Conservation (phyloP, 345 rosid species). For the Populus nigra region DNA sequence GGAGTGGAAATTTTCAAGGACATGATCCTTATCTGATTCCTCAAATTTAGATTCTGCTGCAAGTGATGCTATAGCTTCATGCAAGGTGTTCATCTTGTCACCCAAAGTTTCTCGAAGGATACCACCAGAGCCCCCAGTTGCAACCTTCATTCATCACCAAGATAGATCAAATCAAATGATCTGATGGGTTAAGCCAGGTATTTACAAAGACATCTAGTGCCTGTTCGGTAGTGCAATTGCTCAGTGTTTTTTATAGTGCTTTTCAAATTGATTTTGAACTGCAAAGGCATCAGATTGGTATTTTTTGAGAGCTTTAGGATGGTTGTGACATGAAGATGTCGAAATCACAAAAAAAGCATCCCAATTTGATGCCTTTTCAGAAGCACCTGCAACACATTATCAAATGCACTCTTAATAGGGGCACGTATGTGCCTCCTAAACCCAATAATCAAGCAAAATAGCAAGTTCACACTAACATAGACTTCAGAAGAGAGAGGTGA, state of each 20-base stretch:
- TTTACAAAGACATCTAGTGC: neutral
- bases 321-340: too few species aligned
- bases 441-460: neutral
- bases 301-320: too few species aligned
- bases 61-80: conserved; percentile 64
- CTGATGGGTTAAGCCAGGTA: neutral
- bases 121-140: conserved; percentile 62
- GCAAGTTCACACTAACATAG: neutral
- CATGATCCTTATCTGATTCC: conserved; percentile 53
- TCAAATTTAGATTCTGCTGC: conserved; percentile 58
- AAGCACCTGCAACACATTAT: too few species aligned
- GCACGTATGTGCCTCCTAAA: too few species aligned
- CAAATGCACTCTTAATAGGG: too few species aligned
- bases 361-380: too few species aligned
- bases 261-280: too few species aligned
- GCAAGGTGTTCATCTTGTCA: conserved; percentile 54
- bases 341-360: too few species aligned
- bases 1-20: conserved; percentile 80
- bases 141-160: conserved; percentile 44
- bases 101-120: conserved; percentile 57
- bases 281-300: too few species aligned
- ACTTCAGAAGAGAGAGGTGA: neutral
- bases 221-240: too few species aligned
- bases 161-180: neutral
- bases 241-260: too few species aligned